A percentile compares a stretch with the other conserved stretches of the same genome.
phyloP scores from a whole-genome alignment of 805 yeast species.

The Nakazawaea siamensis region DNA sequence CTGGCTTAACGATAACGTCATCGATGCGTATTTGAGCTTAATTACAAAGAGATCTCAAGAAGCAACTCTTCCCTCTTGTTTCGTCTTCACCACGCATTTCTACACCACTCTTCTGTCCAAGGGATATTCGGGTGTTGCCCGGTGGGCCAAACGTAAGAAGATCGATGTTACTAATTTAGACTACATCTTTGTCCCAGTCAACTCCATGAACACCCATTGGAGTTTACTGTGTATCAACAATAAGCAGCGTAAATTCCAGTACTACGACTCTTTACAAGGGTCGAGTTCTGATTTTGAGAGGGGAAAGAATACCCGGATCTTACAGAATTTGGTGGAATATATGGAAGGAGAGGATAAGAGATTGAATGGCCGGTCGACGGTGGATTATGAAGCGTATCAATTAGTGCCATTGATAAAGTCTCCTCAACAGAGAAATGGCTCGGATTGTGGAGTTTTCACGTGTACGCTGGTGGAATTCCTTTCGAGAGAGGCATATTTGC shows the following conservation, averaged over 20 bases:
- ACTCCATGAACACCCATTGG: slow-evolving; percentile 83
- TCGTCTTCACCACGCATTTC: slow-evolving; percentile 84
- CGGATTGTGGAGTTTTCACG: slow-evolving; percentile 91
- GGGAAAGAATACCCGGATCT: slow-evolving; percentile 25
- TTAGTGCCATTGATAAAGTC: slow-evolving; percentile 23
- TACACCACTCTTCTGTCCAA: slow-evolving; percentile 59
- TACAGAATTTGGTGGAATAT: slow-evolving; percentile 48
- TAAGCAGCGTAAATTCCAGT: slow-evolving; percentile 45
- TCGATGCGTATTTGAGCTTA: slow-evolving; percentile 68
- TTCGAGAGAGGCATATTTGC: slow-evolving; percentile 39
- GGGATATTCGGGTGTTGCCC: slow-evolving; percentile 75
- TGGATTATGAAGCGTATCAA: slow-evolving; percentile 18
- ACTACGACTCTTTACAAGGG: slow-evolving; percentile 80
- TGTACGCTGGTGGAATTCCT: slow-evolving; percentile 68
- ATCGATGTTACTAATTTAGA: slow-evolving; percentile 57
- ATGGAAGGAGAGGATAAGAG: slow-evolving; percentile 61
- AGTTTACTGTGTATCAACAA: slow-evolving; percentile 77
- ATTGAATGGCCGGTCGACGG: slow-evolving; percentile 26
- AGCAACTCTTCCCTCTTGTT: slow-evolving; percentile 29
- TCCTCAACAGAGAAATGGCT: slow-evolving; percentile 87
- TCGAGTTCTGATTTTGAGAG: slow-evolving; percentile 5
- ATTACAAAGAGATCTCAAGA: slow-evolving; percentile 31
- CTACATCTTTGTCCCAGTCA: slow-evolving; percentile 76
- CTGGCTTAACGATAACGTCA: slow-evolving; percentile 90
- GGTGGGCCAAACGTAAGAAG: slow-evolving; percentile 79